These are phyloP conservation scores for Nannochloris sp. DNA, from an alignment of 139 green algal species.

Conservation along the genomic window DNA sequence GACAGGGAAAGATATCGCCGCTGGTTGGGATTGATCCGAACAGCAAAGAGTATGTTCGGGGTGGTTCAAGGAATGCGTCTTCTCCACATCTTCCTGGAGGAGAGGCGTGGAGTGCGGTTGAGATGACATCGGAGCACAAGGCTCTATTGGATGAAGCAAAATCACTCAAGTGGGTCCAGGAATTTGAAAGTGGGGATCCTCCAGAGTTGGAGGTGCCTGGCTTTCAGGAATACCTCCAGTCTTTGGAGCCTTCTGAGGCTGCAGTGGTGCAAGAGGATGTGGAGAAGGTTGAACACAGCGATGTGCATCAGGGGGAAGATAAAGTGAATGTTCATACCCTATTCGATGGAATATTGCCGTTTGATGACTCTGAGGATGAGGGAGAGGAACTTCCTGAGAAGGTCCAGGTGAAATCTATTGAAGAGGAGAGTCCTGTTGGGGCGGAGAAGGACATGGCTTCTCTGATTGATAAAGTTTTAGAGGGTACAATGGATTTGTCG, in stretches of 20 bases:
- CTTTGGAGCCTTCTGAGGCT: slow-evolving; percentile 4
- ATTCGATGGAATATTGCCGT: slow-evolving; percentile 1
- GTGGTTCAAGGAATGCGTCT: slow-evolving; percentile 3
- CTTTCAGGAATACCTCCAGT: neutral
- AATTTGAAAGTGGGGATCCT: slow-evolving; percentile 27
- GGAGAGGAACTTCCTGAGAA: slow-evolving; percentile 1
- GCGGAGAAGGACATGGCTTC: too few relatives aligned
- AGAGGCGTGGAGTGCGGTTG: slow-evolving; percentile 9
- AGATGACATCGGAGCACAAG: slow-evolving; percentile 25
- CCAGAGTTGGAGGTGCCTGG: slow-evolving; percentile 45
- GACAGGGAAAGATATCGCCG: neutral
- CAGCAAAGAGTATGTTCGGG: neutral
- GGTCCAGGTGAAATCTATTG: too few relatives aligned
- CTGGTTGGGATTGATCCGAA: neutral
- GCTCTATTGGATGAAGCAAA: slow-evolving; percentile 26
- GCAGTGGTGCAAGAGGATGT: slow-evolving; percentile 7
- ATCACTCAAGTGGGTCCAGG: slow-evolving; percentile 40
- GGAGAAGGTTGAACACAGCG: neutral
- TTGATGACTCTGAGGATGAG: neutral
- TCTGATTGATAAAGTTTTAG: too few relatives aligned
- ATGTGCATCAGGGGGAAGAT: neutral
- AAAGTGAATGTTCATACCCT: neutral
- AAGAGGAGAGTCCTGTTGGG: too few relatives aligned
- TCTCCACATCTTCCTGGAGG: slow-evolving; percentile 53
- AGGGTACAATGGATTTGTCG: neutral